These are phyloP conservation scores for Gelatoporia subvermispora DNA, from an alignment of 768 basidiomycete genomes.

Conservation along the genomic window DNA sequence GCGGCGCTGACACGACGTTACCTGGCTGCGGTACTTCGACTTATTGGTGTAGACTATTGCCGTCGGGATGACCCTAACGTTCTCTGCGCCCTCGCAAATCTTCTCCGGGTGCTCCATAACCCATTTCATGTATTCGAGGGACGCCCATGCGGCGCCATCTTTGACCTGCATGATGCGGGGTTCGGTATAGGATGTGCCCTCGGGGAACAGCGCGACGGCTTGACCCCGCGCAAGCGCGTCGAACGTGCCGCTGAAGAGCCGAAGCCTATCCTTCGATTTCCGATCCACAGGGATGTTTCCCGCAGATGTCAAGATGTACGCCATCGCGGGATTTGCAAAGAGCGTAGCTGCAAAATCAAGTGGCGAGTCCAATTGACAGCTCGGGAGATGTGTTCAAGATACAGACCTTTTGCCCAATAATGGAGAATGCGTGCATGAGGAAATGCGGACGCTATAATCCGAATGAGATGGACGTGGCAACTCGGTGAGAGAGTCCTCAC, in stretches of 20 bases:
- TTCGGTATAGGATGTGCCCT: constrained; percentile 91
- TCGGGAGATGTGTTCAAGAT: constrained; percentile 10
- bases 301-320: constrained; percentile 74
- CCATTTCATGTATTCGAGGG: constrained; percentile 88
- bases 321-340: constrained; percentile 72
- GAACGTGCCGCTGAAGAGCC: constrained; percentile 84
- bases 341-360: constrained; percentile 49
- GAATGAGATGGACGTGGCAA: constrained; percentile 2
- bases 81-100: constrained; percentile 30
- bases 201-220: constrained; percentile 90
- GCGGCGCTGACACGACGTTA: constrained; percentile 21
- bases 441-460: constrained; percentile 58
- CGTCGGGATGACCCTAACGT: constrained; percentile 70
- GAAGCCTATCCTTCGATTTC: constrained; percentile 87
- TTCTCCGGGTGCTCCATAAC: constrained; percentile 49
- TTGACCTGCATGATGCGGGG: constrained; percentile 89
- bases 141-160: constrained; percentile 93
- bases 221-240: constrained; percentile 76
- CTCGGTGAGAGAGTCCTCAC: constrained; percentile 39
- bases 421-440: constrained; percentile 80
- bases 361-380: constrained; percentile 3
- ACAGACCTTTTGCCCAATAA: constrained; percentile 88
- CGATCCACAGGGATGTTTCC: constrained; percentile 99
- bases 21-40: constrained; percentile 87
- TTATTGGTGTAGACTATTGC: constrained; percentile 96